A percentile compares a stretch with the other conserved stretches of the same genome.
These are phyloP conservation scores for Laetiporus sulphureus DNA, from an alignment of 1,284 basidiomycete genomes.

Conservation along the genomic window DNA sequence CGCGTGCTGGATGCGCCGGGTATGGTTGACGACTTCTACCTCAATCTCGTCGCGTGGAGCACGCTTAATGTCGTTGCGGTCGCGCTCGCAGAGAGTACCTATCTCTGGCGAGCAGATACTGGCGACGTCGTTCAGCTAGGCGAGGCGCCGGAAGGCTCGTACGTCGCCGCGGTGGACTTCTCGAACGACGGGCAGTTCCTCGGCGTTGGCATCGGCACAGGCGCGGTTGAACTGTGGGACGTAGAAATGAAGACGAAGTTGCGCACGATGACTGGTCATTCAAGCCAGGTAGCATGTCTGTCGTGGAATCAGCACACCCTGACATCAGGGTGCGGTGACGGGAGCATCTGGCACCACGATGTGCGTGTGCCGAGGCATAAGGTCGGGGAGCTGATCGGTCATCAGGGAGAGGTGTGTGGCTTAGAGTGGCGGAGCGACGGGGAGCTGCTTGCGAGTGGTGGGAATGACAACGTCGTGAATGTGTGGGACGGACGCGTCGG, in stretches of 20 bases:
- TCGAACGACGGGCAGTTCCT: conserved; percentile 85
- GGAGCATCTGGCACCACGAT: conserved; percentile 92
- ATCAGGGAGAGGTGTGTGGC: conserved; percentile 87
- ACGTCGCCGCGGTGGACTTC: conserved; percentile 80
- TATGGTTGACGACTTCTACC: conserved; percentile 95
- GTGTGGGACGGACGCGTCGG: conserved; percentile 88
- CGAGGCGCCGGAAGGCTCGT: conserved; percentile 66
- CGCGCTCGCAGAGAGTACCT: conserved; percentile 76
- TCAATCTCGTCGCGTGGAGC: conserved; percentile 92
- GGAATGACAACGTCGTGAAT: conserved; percentile 95
- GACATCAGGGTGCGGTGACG: conserved; percentile 85
- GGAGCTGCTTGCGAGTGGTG: conserved; percentile 87
- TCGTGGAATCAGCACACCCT: conserved; percentile 86
- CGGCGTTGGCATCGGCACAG: conserved; percentile 80
- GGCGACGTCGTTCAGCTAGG: conserved; percentile 78
- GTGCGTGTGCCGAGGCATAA: conserved; percentile 85
- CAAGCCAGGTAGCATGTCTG: conserved; percentile 74
- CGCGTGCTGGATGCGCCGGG: conserved; percentile 93
- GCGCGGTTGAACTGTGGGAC: conserved; percentile 96
- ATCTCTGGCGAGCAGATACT: conserved; percentile 92
- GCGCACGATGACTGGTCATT: conserved; percentile 83
- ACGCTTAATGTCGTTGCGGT: conserved; percentile 84
- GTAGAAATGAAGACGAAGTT: conserved; percentile 76
- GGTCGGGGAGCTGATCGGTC: conserved; percentile 83
- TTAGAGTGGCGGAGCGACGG: conserved; percentile 80